A percentile compares a stretch with the other conserved stretches of the same genome.
Evolutionary conservation across 2,329 filamentous ascomycete species (phyloP).

Genomic region (Tolypocladium nubicola): DNA sequence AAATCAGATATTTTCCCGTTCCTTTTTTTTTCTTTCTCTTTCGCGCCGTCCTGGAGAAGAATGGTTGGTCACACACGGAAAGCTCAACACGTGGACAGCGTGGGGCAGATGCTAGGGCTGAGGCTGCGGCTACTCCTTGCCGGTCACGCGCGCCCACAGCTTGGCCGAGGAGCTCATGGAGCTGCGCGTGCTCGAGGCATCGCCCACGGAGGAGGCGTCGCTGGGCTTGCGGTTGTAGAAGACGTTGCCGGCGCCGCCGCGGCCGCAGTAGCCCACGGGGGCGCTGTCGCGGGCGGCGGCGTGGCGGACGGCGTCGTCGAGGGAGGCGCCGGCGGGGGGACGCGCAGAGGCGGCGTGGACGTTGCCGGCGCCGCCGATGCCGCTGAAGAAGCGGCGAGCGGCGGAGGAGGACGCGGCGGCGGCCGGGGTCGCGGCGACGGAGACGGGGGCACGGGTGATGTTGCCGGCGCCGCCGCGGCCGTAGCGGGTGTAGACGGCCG

Average conservation of each 20-base stretch:
- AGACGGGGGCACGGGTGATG: slow-evolving; percentile 36
- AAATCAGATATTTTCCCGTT: neutral
- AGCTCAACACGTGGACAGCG: too few species aligned
- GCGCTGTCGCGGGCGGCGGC: slow-evolving; percentile 29
- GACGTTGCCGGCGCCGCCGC: slow-evolving; percentile 53
- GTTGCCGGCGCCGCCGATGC: slow-evolving; percentile 59
- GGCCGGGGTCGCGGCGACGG: slow-evolving; percentile 31
- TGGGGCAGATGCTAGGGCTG: too few species aligned
- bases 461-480: slow-evolving; percentile 47
- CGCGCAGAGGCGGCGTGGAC: slow-evolving; percentile 33
- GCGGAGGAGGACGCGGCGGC: slow-evolving; percentile 27
- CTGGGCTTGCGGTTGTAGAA: slow-evolving; percentile 47
- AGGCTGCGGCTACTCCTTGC: slow-evolving; percentile 16
- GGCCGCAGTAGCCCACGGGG: slow-evolving; percentile 50
- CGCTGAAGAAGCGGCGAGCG: slow-evolving; percentile 48
- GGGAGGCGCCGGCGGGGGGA: slow-evolving; percentile 32
- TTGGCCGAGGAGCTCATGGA: slow-evolving; percentile 20
- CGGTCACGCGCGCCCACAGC: slow-evolving; percentile 22
- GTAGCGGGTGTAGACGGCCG: slow-evolving; percentile 21
- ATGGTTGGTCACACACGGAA: neutral
- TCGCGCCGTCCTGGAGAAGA: neutral
- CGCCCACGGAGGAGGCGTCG: slow-evolving; percentile 17
- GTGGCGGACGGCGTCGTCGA: slow-evolving; percentile 35
- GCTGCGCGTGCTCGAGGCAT: slow-evolving; percentile 26
- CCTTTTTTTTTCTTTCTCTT: neutral